Conservation (phyloP, 2,329 filamentous ascomycete genomes). For the Thermothelomyces thermophilus region DNA sequence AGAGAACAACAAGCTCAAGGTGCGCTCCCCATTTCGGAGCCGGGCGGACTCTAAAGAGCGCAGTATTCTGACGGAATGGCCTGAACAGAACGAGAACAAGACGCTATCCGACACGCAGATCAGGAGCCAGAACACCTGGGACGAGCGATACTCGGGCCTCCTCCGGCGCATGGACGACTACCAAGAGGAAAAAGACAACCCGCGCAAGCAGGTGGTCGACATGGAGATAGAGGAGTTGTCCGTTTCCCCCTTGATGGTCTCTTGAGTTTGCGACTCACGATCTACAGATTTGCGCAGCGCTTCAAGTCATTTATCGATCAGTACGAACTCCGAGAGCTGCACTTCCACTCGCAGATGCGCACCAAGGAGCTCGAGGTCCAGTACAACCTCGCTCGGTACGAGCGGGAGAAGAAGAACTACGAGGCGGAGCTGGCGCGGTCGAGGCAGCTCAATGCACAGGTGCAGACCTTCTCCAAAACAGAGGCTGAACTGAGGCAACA, state of each 20-base stretch:
- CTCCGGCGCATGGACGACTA: conserved; percentile 81
- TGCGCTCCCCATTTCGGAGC: conserved; percentile 32
- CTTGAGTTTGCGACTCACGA: conserved; percentile 30
- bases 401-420: conserved; percentile 82
- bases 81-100: conserved; percentile 76
- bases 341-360: conserved; percentile 86
- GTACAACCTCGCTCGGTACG: conserved; percentile 79
- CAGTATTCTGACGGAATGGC: conserved; percentile 14
- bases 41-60: background rate
- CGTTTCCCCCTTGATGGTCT: conserved; percentile 29
- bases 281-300: conserved; percentile 66
- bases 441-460: conserved; percentile 80
- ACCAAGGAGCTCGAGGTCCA: conserved; percentile 96
- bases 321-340: conserved; percentile 89
- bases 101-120: conserved; percentile 82
- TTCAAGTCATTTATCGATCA: conserved; percentile 96
- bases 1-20: conserved; percentile 98
- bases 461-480: conserved; percentile 92
- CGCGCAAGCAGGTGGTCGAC: conserved; percentile 72
- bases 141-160: conserved; percentile 74
- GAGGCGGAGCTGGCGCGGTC: conserved; percentile 75
- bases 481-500: conserved; percentile 91
- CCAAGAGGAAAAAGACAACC: conserved; percentile 78
- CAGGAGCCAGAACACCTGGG: conserved; percentile 72
- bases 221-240: conserved; percentile 87